Base-by-base conservation (phyloP, 306 rosid species). In the Pachyrhizus erosus region DNA sequence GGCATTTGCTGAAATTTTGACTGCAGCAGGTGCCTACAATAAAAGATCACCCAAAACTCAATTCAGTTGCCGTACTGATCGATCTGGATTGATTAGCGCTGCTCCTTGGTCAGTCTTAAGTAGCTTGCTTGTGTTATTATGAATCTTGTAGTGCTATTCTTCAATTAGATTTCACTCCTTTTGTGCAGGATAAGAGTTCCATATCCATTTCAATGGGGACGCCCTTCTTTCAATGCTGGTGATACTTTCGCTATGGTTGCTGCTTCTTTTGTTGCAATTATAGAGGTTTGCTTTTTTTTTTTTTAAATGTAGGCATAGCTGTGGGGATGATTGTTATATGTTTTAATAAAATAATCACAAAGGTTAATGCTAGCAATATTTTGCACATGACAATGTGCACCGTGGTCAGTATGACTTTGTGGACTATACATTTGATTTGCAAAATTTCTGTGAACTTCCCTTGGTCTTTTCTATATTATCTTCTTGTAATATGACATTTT, bases 121-220 rank as follows among this genome's bases (percentile, higher is more conserved):
- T 13, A 39, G 37, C 78, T 48, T 64, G 3, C 26, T 23, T 57
- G 9, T 67, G 61, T 74, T 79, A 20, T 37, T 18, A 64, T 54
- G 61, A 76, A 20, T 54, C 54, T 79, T 72, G 21, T 51, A 7
- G 37, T 75, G 46, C 54, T 31, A 40, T 67, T 45, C 60, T 58
- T 52, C 9, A 60, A 39, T 54, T 29, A 58, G 14, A 55, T 75
- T 48, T 64, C 17, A 29, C 62, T 77, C n/a, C 80, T 64, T 73
- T 62, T 57, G 45, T 84, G 85, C 88, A 96, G 99, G 99, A 71
- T 95, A 77, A 91, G 93, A 86, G 77, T 93, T 82, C 99, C 99
- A 45, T 93, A 89, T 87, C 99, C 99, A 52, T 89, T 93, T 87
- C 99, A 89, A 88, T 96, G 99, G 99, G 98, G 97, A 23, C 9